Evolutionary conservation across 2,329 filamentous ascomycete species (phyloP), one percentile per base, ranked within the genome.

Genomic region (Chalaropsis thielavioides): DNA sequence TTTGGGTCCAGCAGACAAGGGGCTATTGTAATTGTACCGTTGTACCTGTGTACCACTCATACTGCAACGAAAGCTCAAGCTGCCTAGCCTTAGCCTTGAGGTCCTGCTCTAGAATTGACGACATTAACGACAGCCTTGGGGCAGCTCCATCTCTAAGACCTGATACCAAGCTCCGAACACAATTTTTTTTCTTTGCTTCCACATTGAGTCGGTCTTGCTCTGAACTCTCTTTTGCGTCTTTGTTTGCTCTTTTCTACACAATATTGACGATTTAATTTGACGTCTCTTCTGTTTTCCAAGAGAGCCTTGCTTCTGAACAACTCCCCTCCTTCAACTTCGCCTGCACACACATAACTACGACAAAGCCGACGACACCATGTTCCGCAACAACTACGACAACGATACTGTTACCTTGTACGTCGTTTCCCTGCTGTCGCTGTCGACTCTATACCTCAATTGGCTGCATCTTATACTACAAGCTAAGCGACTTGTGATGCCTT

Each of bases 341-440:
- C 24, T n/a, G 13, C 3, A 11, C 38, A 7, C 38, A 59, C 19
- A n/a, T 31, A 58, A 19, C 13, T 11, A 44, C 19, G 46, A 27
- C 58, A 13, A 40, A 46, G 8, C 41, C 63, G 43, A 61, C 61
- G 67, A 70, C 82, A 86, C 73, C 73, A 97, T 99, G 94, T 99
- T 99, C 81, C 85, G 94, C 79, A 99, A 99, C 83, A 97, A 97
- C 79, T 99, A 99, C 83, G 94, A 99, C 81, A 99, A 99, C 85
- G 94, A 99, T 79, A 95, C 92, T 69, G 92, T 97, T 79, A 99
- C 94, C 79, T 99, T 97, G 91, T 96, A 83, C 79, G 87, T 78
- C 74, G 6, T 69, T 31, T 31, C 6, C 31, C 31, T 31, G 31
- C 24, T 24, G n/a, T n/a, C 19, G 24, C 27, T 8, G 7, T 17